A percentile compares a stretch with the other conserved stretches of the same genome.
Conservation (phyloP, 1,284 basidiomycete species). For the Cutaneotrichosporon sp. region DNA sequence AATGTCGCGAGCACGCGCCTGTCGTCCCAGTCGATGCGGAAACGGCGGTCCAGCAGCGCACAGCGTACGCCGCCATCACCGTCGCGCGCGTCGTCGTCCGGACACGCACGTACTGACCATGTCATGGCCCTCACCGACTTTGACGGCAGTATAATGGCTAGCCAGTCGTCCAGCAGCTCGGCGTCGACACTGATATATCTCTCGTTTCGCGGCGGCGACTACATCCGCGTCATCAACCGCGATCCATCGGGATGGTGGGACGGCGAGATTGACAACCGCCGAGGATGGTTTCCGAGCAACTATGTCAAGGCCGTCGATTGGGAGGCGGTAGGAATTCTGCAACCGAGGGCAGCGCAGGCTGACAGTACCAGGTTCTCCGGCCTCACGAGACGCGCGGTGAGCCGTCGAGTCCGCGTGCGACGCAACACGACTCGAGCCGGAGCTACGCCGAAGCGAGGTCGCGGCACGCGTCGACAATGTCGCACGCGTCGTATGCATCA, state of each 20-base stretch:
- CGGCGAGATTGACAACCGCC: conserved; percentile 64
- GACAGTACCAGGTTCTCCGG: background rate
- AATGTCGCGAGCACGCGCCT: too few species aligned
- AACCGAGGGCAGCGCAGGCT: background rate
- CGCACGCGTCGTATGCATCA: conserved; percentile 10
- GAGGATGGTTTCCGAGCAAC: conserved; percentile 98
- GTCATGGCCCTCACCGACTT: conserved; percentile 74
- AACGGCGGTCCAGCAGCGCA: background rate
- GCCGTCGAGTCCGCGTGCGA: background rate
- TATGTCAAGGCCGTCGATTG: conserved; percentile 45
- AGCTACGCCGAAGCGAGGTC: conserved; percentile 5
- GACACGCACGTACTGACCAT: background rate
- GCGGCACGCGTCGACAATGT: conserved; percentile 13
- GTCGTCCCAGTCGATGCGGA: too few species aligned
- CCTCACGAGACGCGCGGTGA: background rate
- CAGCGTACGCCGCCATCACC: conserved; percentile 9
- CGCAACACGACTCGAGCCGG: background rate
- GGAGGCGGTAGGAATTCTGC: conserved; percentile 25
- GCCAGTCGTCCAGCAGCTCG: conserved; percentile 22
- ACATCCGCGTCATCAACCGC: conserved; percentile 80
- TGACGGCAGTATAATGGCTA: conserved; percentile 53
- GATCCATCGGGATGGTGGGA: conserved; percentile 98
- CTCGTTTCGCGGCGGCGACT: conserved; percentile 78
- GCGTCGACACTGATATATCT: conserved; percentile 71
- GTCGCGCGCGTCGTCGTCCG: background rate